Evolutionary conservation across 805 yeast genomes (phyloP).

Genomic region (Komagataella kurtzmanii): DNA sequence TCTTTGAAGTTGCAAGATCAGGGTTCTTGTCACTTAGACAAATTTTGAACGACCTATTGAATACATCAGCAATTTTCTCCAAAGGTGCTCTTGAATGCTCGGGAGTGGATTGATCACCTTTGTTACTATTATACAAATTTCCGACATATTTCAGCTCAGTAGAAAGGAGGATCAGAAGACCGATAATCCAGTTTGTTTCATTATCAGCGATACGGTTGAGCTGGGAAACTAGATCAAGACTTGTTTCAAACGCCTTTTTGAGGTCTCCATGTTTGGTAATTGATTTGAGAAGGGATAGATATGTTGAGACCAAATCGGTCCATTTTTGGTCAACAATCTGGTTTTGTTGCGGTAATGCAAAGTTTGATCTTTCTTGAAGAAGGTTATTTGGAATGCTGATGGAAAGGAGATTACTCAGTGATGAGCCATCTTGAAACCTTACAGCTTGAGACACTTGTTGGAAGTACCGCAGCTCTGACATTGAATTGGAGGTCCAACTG

Average conservation of each 20-base stretch:
- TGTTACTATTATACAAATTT: background rate
- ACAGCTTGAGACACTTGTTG: background rate
- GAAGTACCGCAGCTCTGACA: background rate
- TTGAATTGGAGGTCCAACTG: background rate
- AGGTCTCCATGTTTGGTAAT: background rate
- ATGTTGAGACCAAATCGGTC: background rate
- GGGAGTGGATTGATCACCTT: background rate
- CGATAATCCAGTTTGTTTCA: background rate
- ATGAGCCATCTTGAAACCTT: background rate
- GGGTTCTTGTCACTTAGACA: slow-evolving; percentile 70
- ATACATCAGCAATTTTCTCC: slow-evolving; percentile 13
- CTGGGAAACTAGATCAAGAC: background rate
- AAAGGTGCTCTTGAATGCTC: background rate
- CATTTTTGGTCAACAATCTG: background rate
- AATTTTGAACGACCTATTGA: slow-evolving; percentile 62
- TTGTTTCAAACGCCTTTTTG: background rate
- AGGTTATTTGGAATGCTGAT: background rate
- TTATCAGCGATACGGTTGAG: background rate
- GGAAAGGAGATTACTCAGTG: background rate
- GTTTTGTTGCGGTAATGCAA: background rate
- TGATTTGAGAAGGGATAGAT: background rate
- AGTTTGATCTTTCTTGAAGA: background rate
- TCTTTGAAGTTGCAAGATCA: slow-evolving; percentile 33
- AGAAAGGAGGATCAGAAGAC: background rate
- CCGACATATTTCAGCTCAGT: background rate